phyloP scores from a whole-genome alignment of 2,329 filamentous ascomycete species.

The Arthrobotrys musiformis region DNA sequence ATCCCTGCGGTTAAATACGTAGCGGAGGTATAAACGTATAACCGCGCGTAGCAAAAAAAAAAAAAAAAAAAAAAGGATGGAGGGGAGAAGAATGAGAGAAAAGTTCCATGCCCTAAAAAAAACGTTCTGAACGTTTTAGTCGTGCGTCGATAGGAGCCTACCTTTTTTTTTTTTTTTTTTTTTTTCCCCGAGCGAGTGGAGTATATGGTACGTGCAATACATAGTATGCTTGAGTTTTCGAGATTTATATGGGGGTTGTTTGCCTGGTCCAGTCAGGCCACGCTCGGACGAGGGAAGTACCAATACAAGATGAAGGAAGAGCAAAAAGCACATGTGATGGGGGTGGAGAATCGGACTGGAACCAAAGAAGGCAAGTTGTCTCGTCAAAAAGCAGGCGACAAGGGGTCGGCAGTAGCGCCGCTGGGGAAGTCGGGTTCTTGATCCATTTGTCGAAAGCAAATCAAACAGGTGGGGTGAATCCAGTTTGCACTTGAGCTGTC shows the following conservation, averaged over 20 bases:
- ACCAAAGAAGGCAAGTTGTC: constrained; percentile 19
- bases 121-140: background rate
- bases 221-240: background rate
- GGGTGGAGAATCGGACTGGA: background rate
- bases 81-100: background rate
- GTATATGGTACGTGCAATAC: constrained; percentile 3
- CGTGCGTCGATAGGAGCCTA: too few species aligned
- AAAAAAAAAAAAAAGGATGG: background rate
- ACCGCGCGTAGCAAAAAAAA: constrained; percentile 1
- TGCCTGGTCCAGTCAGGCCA: constrained; percentile 34
- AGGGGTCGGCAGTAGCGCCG: constrained; percentile 54
- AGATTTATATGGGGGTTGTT: background rate
- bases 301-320: background rate
- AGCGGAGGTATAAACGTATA: background rate
- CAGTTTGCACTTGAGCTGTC: background rate
- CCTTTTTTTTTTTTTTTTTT: background rate
- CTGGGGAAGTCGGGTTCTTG: constrained; percentile 54
- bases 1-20: constrained; percentile 11
- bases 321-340: constrained; percentile 27
- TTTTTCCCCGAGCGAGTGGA: background rate
- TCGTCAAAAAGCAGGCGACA: constrained; percentile 31
- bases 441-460: constrained; percentile 54
- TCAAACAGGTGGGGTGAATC: constrained; percentile 27
- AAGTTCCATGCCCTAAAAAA: background rate
- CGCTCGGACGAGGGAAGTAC: constrained; percentile 32